Base-by-base conservation (phyloP, 78 protist species). In the Dictyostelium purpureum region DNA sequence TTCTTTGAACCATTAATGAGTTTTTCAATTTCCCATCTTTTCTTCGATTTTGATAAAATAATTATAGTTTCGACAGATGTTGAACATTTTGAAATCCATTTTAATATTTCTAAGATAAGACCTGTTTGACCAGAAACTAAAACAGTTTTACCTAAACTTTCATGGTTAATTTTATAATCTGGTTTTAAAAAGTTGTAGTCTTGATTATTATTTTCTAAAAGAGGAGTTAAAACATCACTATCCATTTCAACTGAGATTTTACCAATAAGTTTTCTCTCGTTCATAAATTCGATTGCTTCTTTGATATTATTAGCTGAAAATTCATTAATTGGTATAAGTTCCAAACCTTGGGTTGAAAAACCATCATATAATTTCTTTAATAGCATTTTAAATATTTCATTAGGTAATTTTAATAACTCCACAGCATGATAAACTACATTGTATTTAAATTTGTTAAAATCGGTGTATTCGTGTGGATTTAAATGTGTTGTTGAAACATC, bases 401-500 rank as follows among this genome's bases (percentile, higher is more conserved):
- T 14, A 33, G 1, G 6, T 51, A 19, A 10, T 12, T 47, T 14
- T 47, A 47, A 6, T 1, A 88, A 6, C 2, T 76, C 94, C 1
- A 77, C 49, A 0, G 79, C 38, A 43, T 12, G 37, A 26, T 67
- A 88, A 18, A 24, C 16, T n/a, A 16, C 6, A 33, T 57, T 42
- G 10, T 63, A 12, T 33, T 51, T 79, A 37, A 88, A 54, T 2
- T 74, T 42, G 10, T 26, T 5, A 33, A 88, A 18, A 33, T 74
- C 85, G 0, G 77, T 6, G 0, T 49, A 24, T 28, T 75, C 80
- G 1, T 61, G 38, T 7, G 45, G 24, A 10, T 71, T 73, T 42
- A 87, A 28, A 21, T 77, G 79, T 9, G 81, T 76, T 45, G 52
- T 78, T 24, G 88, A 77, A 26, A 88, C 65, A 57, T 88, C 94